Evolutionary conservation across 345 rosid genomes (phyloP).

Genomic region (Eucalyptus erythrocorys): DNA sequence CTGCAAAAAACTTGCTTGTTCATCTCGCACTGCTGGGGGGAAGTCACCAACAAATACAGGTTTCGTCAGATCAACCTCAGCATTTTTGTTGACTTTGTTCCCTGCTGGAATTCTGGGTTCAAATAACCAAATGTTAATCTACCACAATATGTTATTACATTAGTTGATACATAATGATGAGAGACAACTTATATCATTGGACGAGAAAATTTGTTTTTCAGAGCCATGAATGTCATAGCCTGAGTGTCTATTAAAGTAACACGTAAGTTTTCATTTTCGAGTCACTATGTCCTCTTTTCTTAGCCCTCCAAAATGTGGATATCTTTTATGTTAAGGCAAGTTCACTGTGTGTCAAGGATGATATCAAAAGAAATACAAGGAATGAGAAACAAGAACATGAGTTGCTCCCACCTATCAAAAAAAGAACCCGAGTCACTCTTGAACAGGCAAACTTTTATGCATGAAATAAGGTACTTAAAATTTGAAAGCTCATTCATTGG

Average conservation of each 20-base stretch:
- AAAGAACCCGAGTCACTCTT: neutral
- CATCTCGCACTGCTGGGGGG: constrained; percentile 69
- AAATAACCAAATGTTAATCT: neutral
- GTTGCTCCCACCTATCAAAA: neutral
- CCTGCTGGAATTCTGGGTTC: constrained; percentile 38
- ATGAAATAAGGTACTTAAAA: neutral
- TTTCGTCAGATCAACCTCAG: constrained; percentile 42
- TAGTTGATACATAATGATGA: neutral
- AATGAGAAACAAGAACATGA: neutral
- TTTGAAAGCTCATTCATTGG: neutral
- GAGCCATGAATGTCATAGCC: neutral
- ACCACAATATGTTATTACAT: neutral
- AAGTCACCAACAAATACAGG: constrained; percentile 91
- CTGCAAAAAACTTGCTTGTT: constrained; percentile 33
- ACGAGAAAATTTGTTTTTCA: neutral
- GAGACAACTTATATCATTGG: neutral
- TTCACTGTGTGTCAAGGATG: neutral
- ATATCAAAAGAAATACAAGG: neutral
- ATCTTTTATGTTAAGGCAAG: neutral
- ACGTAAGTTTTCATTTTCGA: neutral
- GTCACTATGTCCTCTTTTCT: neutral
- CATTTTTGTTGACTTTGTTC: constrained; percentile 28
- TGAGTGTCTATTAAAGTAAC: neutral
- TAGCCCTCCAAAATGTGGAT: neutral
- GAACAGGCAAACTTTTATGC: neutral